phyloP scores from a whole-genome alignment of 2,329 filamentous ascomycete species.

The Botrytis aclada region DNA sequence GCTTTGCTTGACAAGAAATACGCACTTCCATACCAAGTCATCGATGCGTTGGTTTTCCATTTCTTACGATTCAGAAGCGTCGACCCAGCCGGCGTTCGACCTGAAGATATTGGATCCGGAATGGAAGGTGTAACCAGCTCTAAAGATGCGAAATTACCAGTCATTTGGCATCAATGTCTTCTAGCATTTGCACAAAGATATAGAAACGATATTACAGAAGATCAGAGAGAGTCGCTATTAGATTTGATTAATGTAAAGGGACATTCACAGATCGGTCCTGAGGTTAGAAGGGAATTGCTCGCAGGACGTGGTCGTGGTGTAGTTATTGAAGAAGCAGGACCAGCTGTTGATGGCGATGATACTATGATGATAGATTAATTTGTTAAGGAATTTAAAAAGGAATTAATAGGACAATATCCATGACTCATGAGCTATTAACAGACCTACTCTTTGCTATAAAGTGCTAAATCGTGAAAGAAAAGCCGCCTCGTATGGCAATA shows the following conservation, averaged over 20 bases:
- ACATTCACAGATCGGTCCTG: slow-evolving; percentile 84
- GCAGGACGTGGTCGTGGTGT: slow-evolving; percentile 85
- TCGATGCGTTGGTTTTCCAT: slow-evolving; percentile 94
- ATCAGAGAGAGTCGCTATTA: slow-evolving; percentile 85
- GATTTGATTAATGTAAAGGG: slow-evolving; percentile 83
- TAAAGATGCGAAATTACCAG: slow-evolving; percentile 70
- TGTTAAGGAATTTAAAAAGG: slow-evolving; percentile 1
- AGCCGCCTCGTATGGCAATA: not conserved
- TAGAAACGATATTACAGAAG: slow-evolving; percentile 92
- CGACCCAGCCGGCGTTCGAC: slow-evolving; percentile 55
- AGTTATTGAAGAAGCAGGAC: slow-evolving; percentile 56
- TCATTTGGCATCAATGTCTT: slow-evolving; percentile 94
- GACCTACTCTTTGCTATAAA: not conserved
- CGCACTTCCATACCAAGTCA: slow-evolving; percentile 88
- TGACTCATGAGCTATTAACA: not conserved
- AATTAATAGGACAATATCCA: not conserved
- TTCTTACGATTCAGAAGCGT: slow-evolving; percentile 83
- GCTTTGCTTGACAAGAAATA: slow-evolving; percentile 95
- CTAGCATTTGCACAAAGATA: slow-evolving; percentile 92
- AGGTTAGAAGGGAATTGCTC: slow-evolving; percentile 83
- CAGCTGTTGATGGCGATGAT: slow-evolving; percentile 72
- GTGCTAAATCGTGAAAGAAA: not conserved
- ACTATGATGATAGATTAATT: slow-evolving; percentile 72
- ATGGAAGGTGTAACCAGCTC: slow-evolving; percentile 50
- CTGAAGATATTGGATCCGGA: slow-evolving; percentile 48